Evolutionary conservation across 2,329 filamentous ascomycete genomes (phyloP).

Genomic region (Dothidotthia symphoricarpi): DNA sequence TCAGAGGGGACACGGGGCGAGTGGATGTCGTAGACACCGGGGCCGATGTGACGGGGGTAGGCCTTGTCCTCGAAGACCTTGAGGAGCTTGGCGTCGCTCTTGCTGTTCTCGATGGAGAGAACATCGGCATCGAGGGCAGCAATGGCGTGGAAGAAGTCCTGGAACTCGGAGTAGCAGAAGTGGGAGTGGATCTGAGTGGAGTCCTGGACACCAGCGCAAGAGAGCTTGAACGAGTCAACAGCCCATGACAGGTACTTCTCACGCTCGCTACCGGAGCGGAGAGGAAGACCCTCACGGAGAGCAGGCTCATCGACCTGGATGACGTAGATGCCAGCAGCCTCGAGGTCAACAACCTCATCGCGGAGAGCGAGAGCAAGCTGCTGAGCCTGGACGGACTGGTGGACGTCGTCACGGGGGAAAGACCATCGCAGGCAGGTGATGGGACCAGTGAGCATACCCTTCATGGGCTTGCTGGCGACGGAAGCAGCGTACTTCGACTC

Average conservation of each 20-base stretch:
- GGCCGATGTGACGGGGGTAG: slow-evolving; percentile 97
- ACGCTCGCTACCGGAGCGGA: slow-evolving; percentile 89
- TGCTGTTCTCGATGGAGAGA: slow-evolving; percentile 99
- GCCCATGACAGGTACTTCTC: slow-evolving; percentile 97
- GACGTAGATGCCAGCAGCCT: slow-evolving; percentile 93
- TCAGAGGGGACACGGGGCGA: slow-evolving; percentile 94
- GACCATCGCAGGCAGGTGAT: slow-evolving; percentile 99
- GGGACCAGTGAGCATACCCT: slow-evolving; percentile 99
- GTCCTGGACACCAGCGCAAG: slow-evolving; percentile 89
- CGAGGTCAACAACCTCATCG: slow-evolving; percentile 96
- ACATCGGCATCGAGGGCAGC: slow-evolving; percentile 97
- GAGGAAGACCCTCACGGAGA: slow-evolving; percentile 97
- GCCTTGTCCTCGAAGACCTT: slow-evolving; percentile 97
- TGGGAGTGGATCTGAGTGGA: slow-evolving; percentile 99
- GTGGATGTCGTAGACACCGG: slow-evolving; percentile 99
- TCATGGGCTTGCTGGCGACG: slow-evolving; percentile 98
- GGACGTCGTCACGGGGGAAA: slow-evolving; percentile 98
- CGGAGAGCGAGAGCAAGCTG: slow-evolving; percentile 97
- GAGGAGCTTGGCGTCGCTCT: slow-evolving; percentile 98
- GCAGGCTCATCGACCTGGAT: slow-evolving; percentile 99
- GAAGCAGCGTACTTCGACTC: slow-evolving; percentile 98
- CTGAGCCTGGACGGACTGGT: slow-evolving; percentile 98
- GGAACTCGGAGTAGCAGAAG: slow-evolving; percentile 99
- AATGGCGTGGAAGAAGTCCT: slow-evolving; percentile 99
- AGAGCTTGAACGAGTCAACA: slow-evolving; percentile 95